Evolutionary conservation across 768 basidiomycete species (phyloP).

Genomic region (Scleroderma citrinum): DNA sequence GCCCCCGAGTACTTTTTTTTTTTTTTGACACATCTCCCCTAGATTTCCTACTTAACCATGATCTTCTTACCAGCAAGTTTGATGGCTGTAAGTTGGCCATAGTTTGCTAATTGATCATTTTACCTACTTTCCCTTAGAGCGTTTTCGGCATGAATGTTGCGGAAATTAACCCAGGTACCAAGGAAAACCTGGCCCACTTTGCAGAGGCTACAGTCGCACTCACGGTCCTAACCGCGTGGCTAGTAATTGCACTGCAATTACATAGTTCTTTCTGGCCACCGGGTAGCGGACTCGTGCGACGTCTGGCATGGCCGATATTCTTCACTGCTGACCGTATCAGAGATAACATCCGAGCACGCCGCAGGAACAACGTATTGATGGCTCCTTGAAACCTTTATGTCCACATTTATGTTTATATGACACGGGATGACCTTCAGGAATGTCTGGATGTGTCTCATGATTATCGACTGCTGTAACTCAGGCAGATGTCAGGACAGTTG

Average conservation of each 20-base stretch:
- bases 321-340: background rate
- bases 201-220: constrained; percentile 41
- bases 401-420: background rate
- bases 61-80: constrained; percentile 55
- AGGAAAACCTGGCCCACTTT: constrained; percentile 33
- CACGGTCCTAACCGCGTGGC: constrained; percentile 49
- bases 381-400: background rate
- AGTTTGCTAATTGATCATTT: too few relatives aligned
- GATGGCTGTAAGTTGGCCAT: constrained; percentile 18
- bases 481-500: too few relatives aligned
- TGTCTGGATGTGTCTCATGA: background rate
- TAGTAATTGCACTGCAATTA: constrained; percentile 47
- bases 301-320: constrained; percentile 17
- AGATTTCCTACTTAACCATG: constrained; percentile 57
- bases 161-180: constrained; percentile 24
- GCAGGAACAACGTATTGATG: background rate
- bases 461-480: background rate
- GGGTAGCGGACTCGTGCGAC: constrained; percentile 4
- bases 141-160: constrained; percentile 25
- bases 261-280: constrained; percentile 17
- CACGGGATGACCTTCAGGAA: background rate
- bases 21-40: constrained; percentile 6
- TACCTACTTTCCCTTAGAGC: constrained; percentile 19
- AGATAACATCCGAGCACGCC: background rate
- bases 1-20: background rate